phyloP scores from a whole-genome alignment of 1,284 basidiomycete genomes.

The Ganoderma multipileum region DNA sequence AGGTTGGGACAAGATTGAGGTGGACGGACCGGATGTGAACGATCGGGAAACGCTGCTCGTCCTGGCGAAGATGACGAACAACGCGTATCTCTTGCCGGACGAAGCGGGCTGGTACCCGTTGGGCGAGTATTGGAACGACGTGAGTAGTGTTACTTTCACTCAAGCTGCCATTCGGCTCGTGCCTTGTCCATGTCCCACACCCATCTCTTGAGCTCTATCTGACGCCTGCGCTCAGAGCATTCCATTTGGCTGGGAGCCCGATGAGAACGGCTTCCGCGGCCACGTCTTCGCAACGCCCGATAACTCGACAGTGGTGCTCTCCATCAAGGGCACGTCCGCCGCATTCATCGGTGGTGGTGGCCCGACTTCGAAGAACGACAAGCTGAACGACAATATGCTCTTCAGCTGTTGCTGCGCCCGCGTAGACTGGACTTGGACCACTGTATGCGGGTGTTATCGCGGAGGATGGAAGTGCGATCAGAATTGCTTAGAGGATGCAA shows the following conservation, averaged over 20 bases:
- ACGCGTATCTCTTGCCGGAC: slow-evolving; percentile 79
- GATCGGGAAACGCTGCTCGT: slow-evolving; percentile 80
- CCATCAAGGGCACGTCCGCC: slow-evolving; percentile 95
- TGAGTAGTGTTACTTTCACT: slow-evolving; percentile 43
- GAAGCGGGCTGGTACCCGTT: slow-evolving; percentile 83
- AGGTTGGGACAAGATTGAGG: slow-evolving; percentile 69
- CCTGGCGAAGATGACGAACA: slow-evolving; percentile 94
- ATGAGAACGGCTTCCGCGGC: slow-evolving; percentile 88
- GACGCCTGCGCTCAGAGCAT: slow-evolving; percentile 55
- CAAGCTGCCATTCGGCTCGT: neutral
- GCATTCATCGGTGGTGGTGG: slow-evolving; percentile 83
- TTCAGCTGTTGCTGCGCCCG: slow-evolving; percentile 98
- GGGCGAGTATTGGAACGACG: slow-evolving; percentile 66
- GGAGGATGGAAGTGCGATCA: slow-evolving; percentile 86
- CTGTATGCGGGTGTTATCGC: slow-evolving; percentile 92
- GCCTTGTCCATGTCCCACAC: neutral
- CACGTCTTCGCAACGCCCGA: slow-evolving; percentile 87
- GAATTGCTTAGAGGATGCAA: slow-evolving; percentile 80
- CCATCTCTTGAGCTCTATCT: neutral
- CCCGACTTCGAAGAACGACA: slow-evolving; percentile 91
- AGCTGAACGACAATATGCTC: slow-evolving; percentile 94
- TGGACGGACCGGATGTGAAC: slow-evolving; percentile 75
- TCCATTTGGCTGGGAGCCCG: slow-evolving; percentile 93
- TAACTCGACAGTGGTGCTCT: slow-evolving; percentile 87
- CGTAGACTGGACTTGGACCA: slow-evolving; percentile 94